Conservation (phyloP, 345 rosid species). For the Eucalyptus sp. region DNA sequence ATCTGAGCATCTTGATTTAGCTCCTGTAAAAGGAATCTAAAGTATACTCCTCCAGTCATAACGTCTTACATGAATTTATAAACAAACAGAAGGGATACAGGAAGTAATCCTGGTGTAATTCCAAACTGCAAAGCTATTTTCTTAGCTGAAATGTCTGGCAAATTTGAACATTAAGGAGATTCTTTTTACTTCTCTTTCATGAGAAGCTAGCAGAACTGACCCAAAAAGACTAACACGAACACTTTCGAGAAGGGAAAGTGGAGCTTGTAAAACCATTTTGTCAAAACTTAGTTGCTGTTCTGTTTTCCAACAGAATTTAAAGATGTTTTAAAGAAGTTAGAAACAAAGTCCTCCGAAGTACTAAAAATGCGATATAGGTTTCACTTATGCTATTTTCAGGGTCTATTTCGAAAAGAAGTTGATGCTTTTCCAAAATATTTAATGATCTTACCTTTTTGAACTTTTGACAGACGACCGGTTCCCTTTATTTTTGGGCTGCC, state of each 20-base stretch:
- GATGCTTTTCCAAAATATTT: neutral
- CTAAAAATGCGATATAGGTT: neutral
- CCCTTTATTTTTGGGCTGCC: conserved; percentile 68
- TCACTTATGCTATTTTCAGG: neutral
- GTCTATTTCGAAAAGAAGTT: neutral
- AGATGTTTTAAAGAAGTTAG: neutral
- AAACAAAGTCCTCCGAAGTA: neutral
- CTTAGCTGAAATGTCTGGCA: neutral
- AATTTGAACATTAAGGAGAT: neutral
- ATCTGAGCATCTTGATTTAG: neutral
- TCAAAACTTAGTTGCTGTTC: neutral
- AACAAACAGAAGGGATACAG: neutral
- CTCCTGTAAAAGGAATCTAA: neutral
- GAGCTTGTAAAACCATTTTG: neutral
- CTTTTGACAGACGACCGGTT: conserved; percentile 45
- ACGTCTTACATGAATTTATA: neutral
- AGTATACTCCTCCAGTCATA: neutral
- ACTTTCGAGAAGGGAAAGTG: neutral
- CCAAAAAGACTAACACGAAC: neutral
- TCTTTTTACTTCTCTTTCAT: neutral
- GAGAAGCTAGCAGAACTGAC: neutral
- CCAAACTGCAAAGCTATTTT: neutral
- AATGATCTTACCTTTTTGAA: neutral
- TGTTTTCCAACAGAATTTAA: neutral
- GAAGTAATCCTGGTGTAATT: neutral